Conservation (phyloP, 208 protist genomes). For the Acanthamoeba sp. region DNA sequence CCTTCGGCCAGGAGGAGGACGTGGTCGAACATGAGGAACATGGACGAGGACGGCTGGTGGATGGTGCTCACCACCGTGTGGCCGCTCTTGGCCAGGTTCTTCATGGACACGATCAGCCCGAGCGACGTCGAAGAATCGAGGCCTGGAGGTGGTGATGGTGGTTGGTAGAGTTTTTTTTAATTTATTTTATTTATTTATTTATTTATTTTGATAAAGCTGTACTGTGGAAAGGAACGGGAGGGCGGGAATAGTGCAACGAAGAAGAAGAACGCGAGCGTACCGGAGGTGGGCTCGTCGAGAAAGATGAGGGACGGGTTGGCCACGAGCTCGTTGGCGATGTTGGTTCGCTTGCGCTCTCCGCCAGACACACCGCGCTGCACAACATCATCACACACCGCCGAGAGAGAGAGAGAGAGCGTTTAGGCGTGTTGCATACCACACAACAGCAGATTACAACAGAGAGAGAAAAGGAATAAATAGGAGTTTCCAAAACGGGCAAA, state of each 20-base stretch:
- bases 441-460: background rate
- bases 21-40: slow-evolving; percentile 84
- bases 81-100: slow-evolving; percentile 89
- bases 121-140: slow-evolving; percentile 93
- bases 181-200: background rate
- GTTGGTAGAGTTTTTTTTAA: background rate
- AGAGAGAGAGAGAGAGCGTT: too few species aligned
- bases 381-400: background rate
- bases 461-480: background rate
- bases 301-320: slow-evolving; percentile 81
- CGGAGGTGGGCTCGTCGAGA: slow-evolving; percentile 83
- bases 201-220: too few species aligned
- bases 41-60: slow-evolving; percentile 94
- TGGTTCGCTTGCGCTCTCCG: slow-evolving; percentile 85
- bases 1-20: slow-evolving; percentile 78
- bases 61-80: slow-evolving; percentile 93
- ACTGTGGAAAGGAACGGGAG: too few species aligned
- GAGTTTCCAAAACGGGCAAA: background rate
- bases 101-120: slow-evolving; percentile 91
- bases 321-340: slow-evolving; percentile 86
- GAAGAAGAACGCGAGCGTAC: background rate
- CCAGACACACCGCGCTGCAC: slow-evolving; percentile 74
- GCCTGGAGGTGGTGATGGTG: slow-evolving; percentile 33
- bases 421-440: background rate
- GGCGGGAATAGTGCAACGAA: background rate